Base-by-base conservation (phyloP, 345 rosid species). In the Sonneratia caseolaris region DNA sequence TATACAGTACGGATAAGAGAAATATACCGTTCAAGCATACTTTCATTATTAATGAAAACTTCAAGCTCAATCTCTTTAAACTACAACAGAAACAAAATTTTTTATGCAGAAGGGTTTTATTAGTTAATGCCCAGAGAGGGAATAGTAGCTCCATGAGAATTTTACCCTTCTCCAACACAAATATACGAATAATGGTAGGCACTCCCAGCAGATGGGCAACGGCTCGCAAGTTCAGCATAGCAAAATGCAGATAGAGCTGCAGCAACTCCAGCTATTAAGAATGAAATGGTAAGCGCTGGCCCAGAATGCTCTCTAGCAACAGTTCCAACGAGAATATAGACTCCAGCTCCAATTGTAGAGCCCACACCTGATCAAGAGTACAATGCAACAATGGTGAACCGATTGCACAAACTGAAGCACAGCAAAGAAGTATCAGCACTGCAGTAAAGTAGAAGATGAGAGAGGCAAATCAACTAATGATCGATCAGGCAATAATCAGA, bases 121-220 rank as follows among this genome's bases (percentile, higher is more conserved):
- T 27, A 27, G 32, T 27, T 27, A 27, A 27, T 27, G 32, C 32
- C 32, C 32, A 27, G 32, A 27, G 32, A 27, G 32, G 32, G 32
- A 27, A 27, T 27, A 27, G 32, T 27, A 0, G 37, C 10, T 68
- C 18, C 15, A 68, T 36, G 37, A 42, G 59, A 48, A 45, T 24
- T 27, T 70, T 79, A 95, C 99, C 97, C 91, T 85, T 95, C 99
- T 70, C 99, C 99, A 14, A 89, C 82, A 76, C 97, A 95, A 37
- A 95, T 89, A 83, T 95, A 95, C 0, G 99, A 76, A 81, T 92
- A 95, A 59, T 95, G 99, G 84, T 95, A 95, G 68, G 99, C 99
- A 84, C 99, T 95, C 74, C 99, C 99, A 71, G 99, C 99, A 71
- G 99, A 95, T 1, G 99, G 99, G 72, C 97, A 95, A 0, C 97